Percentiles rank a stretch among this genome's conserved stretches.
Conservation (phyloP, 805 yeast species). For the Kazachstania viticola region DNA sequence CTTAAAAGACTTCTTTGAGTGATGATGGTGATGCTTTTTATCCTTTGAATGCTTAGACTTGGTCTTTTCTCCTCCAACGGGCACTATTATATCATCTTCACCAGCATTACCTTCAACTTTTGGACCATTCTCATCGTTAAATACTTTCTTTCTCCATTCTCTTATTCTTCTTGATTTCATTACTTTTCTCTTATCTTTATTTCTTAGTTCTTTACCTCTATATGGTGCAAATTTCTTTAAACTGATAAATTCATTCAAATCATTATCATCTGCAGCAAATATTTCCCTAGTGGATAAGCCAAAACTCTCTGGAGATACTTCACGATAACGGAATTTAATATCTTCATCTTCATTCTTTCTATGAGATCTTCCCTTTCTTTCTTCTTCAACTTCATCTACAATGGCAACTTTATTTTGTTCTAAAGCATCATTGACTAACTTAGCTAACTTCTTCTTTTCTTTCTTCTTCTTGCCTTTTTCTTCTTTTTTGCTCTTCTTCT, state of each 20-base stretch:
- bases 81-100: conserved; percentile 15
- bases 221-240: conserved; percentile 90
- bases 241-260: conserved; percentile 75
- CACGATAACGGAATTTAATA: conserved; percentile 70
- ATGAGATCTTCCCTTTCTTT: conserved; percentile 37
- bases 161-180: conserved; percentile 71
- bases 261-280: conserved; percentile 76
- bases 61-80: conserved; percentile 9
- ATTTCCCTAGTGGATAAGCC: conserved; percentile 83
- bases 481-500: conserved; percentile 34
- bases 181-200: conserved; percentile 73
- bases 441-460: conserved; percentile 48
- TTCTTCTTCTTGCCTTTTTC: conserved; percentile 49
- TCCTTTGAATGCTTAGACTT: conserved; percentile 3
- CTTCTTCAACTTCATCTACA: conserved; percentile 57
- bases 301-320: conserved; percentile 88
- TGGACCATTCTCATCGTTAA: conserved; percentile 47
- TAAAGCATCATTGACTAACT: conserved; percentile 67
- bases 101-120: conserved; percentile 12
- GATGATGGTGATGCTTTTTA: conserved; percentile 1
- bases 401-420: conserved; percentile 57
- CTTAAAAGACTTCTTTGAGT: no score
- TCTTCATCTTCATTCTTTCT: conserved; percentile 39
- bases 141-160: conserved; percentile 84
- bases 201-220: conserved; percentile 58